Base-by-base conservation (phyloP, 2,329 filamentous ascomycete species). In the Pyrenophora graminea region DNA sequence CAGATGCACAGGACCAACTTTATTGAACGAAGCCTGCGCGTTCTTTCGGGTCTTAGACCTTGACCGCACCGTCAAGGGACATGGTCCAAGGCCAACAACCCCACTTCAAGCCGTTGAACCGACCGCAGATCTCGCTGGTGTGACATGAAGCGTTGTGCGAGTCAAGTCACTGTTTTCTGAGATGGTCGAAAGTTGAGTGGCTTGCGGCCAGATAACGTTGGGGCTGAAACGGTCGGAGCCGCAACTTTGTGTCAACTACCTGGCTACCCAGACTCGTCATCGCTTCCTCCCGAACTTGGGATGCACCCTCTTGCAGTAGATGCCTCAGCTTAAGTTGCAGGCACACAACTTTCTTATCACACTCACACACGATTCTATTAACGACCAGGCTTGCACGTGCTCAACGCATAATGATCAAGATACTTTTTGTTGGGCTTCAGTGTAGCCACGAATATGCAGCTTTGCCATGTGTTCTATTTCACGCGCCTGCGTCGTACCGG, bases 401-500 rank as follows among this genome's bases (percentile, higher is more conserved):
- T 30, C 27, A 30, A 30, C 27, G 27, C 27, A 30, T 13, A 36
- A 46, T 39, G 30, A 46, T 36, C 34, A 31, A 30, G 21, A 23
- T 38, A 21, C 15, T 17, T n/a, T 33, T 38, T 27, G 3, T 12
- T 13, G 9, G 27, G 27, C 8, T 30, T 30, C 27, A 30, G 27
- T 9, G 27, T 13, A 3, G 2, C 27, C 9, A 13, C 27, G 4
- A 13, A 12, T 9, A 30, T 9, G 27, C 9, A 30, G 27, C 27
- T 30, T 9, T 12, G 8, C 9, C 27, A 13, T 30, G 9, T 30
- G 9, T 30, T 30, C 27, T 13, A 30, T 30, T 30, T 30, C 10
- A 30, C 27, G 9, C 10, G 27, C 27, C 27, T 30, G 64, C 53
- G 38, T 70, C 67, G 43, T 72, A 72, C 31, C 69, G 55, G 52